Percentiles rank a stretch among this genome's conserved stretches.
phyloP scores from a whole-genome alignment of 371 early-diverging fungal species.

The Mucor irregularis region DNA sequence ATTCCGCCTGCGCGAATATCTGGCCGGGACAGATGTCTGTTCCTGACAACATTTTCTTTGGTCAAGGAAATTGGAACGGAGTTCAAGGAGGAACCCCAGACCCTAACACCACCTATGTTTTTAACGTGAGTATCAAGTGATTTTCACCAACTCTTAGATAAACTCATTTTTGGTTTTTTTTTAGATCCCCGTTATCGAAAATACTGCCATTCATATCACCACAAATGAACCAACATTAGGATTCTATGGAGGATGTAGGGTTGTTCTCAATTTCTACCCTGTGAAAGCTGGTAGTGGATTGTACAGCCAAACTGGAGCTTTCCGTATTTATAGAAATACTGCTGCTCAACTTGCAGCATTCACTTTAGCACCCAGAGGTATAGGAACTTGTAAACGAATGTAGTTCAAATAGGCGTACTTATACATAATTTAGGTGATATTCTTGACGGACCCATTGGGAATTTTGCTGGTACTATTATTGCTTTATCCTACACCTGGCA shows the following conservation, averaged over 20 bases:
- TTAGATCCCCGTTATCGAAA: conserved; percentile 24
- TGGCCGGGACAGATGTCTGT: neutral
- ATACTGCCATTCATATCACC: conserved; percentile 7
- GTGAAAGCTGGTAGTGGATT: conserved; percentile 8
- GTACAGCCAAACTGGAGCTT: conserved; percentile 5
- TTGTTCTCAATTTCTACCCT: conserved; percentile 29
- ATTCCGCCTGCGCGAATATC: neutral
- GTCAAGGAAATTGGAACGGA: conserved; percentile 24
- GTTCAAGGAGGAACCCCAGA: neutral
- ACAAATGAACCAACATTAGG: conserved; percentile 10
- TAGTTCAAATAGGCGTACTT: neutral
- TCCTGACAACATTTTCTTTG: conserved; percentile 9
- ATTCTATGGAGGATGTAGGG: neutral
- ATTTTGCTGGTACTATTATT: conserved; percentile 25
- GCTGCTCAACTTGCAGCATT: conserved; percentile 20
- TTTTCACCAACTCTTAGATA: too few species aligned
- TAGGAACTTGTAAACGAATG: too few species aligned
- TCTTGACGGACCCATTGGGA: conserved; percentile 21
- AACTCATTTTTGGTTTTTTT: too few species aligned
- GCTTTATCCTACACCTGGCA: conserved; percentile 18
- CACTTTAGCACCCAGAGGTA: conserved; percentile 27
- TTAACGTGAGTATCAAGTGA: conserved; percentile 10
- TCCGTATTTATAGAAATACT: conserved; percentile 17
- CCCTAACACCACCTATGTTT: conserved; percentile 10
- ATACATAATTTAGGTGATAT: conserved; percentile 1